Conservation (phyloP, 768 basidiomycete species). For the Ramaria sp. region DNA sequence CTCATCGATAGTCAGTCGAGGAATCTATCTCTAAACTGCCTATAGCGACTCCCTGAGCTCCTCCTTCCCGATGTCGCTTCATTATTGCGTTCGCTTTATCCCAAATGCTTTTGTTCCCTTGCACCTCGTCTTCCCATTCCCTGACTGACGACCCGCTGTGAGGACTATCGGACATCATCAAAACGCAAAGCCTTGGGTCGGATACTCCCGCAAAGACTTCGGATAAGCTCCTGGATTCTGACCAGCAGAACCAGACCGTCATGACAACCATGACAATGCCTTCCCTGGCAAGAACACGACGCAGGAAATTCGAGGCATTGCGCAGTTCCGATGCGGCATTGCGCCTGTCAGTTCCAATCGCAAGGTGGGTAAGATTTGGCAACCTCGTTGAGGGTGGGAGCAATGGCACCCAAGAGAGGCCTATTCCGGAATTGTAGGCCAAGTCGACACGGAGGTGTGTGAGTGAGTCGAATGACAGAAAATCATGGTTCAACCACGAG, state of each 20-base stretch:
- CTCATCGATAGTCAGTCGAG: too few relatives aligned
- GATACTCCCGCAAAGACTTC: background rate
- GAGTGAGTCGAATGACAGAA: background rate
- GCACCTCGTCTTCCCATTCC: background rate
- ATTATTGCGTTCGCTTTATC: background rate
- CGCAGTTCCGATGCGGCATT: background rate
- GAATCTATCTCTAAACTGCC: background rate
- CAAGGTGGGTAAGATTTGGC: constrained; percentile 5
- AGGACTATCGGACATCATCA: background rate
- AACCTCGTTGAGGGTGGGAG: background rate
- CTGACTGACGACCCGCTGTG: background rate
- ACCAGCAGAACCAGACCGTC: background rate
- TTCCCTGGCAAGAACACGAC: background rate
- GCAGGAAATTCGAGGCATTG: background rate
- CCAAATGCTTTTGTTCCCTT: constrained; percentile 1
- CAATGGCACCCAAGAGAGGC: background rate
- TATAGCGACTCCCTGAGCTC: background rate
- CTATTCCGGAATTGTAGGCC: background rate
- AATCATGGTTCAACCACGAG: background rate
- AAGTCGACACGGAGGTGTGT: constrained; percentile 4
- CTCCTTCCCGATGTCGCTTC: background rate
- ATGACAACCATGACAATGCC: background rate
- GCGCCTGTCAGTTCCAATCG: background rate
- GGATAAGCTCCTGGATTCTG: background rate
- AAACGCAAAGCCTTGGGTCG: background rate